These are phyloP conservation scores for Coprinopsis marcescibilis DNA, from an alignment of 768 basidiomycete genomes.

Conservation along the genomic window DNA sequence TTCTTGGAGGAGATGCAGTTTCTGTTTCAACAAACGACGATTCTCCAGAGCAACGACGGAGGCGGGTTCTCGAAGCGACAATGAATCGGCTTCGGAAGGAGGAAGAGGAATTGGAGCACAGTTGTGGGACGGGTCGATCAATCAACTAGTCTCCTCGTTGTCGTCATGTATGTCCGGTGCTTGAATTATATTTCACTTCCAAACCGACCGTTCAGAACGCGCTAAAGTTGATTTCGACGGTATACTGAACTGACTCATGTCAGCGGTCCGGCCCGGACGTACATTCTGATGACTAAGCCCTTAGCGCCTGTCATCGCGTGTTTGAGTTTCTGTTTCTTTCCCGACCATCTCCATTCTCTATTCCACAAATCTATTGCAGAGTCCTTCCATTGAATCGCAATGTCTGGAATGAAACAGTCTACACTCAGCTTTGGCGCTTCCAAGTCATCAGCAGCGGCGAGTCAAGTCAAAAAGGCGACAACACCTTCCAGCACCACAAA, in stretches of 20 bases:
- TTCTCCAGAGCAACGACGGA: conserved; percentile 52
- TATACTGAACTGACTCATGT: too few relatives aligned
- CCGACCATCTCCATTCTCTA: too few relatives aligned
- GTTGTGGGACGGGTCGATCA: conserved; percentile 51
- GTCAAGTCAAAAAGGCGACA: background rate
- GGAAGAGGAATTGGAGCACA: conserved; percentile 67
- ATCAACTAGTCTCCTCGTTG: background rate
- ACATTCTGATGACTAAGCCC: too few relatives aligned
- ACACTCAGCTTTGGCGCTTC: conserved; percentile 1
- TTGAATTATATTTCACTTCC: too few relatives aligned
- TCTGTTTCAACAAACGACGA: conserved; percentile 24
- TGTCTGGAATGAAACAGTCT: background rate
- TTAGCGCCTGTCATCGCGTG: too few relatives aligned
- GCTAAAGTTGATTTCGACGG: too few relatives aligned
- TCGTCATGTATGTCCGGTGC: too few relatives aligned
- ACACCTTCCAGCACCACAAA: background rate
- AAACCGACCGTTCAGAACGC: too few relatives aligned
- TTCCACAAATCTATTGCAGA: too few relatives aligned
- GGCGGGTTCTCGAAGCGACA: conserved; percentile 53
- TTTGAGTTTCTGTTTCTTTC: too few relatives aligned
- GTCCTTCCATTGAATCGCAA: too few relatives aligned
- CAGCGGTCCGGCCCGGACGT: too few relatives aligned
- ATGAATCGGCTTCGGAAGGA: conserved; percentile 53
- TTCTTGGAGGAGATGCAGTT: conserved; percentile 44
- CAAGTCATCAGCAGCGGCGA: conserved; percentile 3